Conservation (phyloP, 116 monocot genomes). For the Phalaenopsis hybrid region DNA sequence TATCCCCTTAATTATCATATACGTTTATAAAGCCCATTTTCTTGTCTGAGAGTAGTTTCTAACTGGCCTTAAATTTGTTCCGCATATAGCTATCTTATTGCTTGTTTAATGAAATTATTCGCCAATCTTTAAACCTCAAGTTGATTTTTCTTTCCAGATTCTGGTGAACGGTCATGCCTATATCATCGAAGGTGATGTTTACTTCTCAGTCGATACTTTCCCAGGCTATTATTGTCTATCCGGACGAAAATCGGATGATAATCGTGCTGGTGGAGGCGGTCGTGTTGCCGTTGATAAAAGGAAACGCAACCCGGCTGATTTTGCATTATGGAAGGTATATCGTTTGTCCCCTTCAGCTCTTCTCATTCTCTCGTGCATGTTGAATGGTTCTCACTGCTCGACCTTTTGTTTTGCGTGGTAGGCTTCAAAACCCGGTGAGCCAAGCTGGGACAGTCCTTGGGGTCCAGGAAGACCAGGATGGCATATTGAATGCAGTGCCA, state of each 20-base stretch:
- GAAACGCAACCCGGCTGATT: constrained; percentile 66
- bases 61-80: neutral
- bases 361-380: neutral
- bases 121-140: neutral
- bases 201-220: constrained; percentile 83
- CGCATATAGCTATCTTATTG: too few species aligned
- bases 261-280: constrained; percentile 82
- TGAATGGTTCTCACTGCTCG: neutral
- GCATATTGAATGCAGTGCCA: constrained; percentile 99
- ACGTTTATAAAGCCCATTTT: neutral
- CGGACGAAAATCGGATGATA: constrained; percentile 85
- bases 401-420: constrained; percentile 13
- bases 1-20: neutral
- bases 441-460: constrained; percentile 88
- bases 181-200: constrained; percentile 86
- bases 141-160: constrained; percentile 36
- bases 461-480: constrained; percentile 93
- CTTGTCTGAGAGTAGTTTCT: neutral
- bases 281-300: constrained; percentile 69
- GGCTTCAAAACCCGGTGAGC: constrained; percentile 92
- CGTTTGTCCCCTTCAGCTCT: neutral
- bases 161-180: constrained; percentile 74
- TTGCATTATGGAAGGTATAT: constrained; percentile 88
- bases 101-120: neutral
- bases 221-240: constrained; percentile 78